Evolutionary conservation across 495 filamentous ascomycete genomes (phyloP).

Genomic region (Geopyxis carbonaria): DNA sequence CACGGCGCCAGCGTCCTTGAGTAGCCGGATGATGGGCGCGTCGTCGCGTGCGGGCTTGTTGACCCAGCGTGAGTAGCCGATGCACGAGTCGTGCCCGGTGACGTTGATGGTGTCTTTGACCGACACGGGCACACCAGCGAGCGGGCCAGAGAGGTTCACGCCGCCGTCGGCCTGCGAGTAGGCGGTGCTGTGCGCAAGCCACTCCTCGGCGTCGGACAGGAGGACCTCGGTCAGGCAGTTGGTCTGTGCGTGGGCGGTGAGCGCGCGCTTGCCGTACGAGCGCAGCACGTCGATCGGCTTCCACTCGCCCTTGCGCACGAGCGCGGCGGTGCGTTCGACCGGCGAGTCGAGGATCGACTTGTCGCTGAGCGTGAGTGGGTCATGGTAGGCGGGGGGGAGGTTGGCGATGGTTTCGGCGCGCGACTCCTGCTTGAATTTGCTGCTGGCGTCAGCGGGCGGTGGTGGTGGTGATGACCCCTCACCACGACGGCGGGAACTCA

Average conservation of each 20-base stretch:
- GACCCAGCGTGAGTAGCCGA: constrained; percentile 62
- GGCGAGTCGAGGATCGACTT: constrained; percentile 50
- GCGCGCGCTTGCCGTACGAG: constrained; percentile 78
- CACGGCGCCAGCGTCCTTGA: constrained; percentile 87
- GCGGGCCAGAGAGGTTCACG: constrained; percentile 61
- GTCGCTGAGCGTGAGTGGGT: constrained; percentile 42
- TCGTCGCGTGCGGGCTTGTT: constrained; percentile 48
- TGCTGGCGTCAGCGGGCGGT: too few relatives aligned
- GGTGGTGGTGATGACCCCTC: too few relatives aligned
- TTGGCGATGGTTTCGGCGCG: constrained; percentile 49
- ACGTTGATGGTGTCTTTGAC: constrained; percentile 80
- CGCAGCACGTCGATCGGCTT: constrained; percentile 57
- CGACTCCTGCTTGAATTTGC: constrained; percentile 62
- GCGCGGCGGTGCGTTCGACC: constrained; percentile 58
- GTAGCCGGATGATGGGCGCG: constrained; percentile 54
- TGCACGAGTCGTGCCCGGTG: constrained; percentile 68
- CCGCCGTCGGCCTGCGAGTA: too few relatives aligned
- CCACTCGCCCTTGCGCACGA: constrained; percentile 51
- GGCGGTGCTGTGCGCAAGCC: constrained; percentile 37
- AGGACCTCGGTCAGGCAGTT: constrained; percentile 89
- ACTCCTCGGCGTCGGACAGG: constrained; percentile 61
- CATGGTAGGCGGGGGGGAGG: constrained; percentile 48
- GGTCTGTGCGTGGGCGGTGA: constrained; percentile 70
- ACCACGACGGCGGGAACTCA: too few relatives aligned
- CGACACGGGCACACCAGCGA: constrained; percentile 79